Base-by-base conservation (phyloP, 2,329 filamentous ascomycete genomes). In the Geoglossum cookeanum region DNA sequence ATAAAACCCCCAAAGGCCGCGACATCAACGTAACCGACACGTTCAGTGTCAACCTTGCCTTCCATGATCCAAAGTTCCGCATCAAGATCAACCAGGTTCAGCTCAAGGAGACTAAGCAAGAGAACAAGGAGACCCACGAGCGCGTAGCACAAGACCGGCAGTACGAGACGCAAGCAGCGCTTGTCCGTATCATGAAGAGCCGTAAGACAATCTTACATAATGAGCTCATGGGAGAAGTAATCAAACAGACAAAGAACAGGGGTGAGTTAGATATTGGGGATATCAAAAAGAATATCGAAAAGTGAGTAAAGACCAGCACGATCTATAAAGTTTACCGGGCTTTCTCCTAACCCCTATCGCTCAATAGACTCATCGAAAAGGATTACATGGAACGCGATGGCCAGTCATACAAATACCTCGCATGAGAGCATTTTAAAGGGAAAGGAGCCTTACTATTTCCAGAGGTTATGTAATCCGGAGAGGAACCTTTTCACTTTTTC, bases 11-110 rank as follows among this genome's bases (percentile, higher is more conserved):
- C 39, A 89, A 87, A 69, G 84, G 87, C 56, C 81, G 83, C 57
- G 90, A 98, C 0, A 81, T 98, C 62, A 78, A 78, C 59, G 66
- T 74, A 0, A 87, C 79, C 0, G 94, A 98, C 70, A 86, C 83
- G 0, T 98, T 98, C 65, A 80, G 80, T 0, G 83, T 94, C 65
- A 96, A 96, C 71, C 70, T 77, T 49, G 68, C 68, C 15, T 98
- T 98, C 70, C 73, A 73, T 1, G 85, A 96, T 66, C 78, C 83
- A 22, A 94, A 92, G 69, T 85, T 87, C 70, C 82, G 89, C 58
- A 83, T 98, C 72, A 98, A 98, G 74, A 96, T 98, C 74, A 98
- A 97, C 72, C 91, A 96, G 71, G 92, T 98, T 63, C 92, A 98
- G 71, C 78, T 96, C 55, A 94, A 92, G 71, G 92, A 98, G 72